Conservation (phyloP, 2,329 filamentous ascomycete genomes). For the Claviceps fusiformis region DNA sequence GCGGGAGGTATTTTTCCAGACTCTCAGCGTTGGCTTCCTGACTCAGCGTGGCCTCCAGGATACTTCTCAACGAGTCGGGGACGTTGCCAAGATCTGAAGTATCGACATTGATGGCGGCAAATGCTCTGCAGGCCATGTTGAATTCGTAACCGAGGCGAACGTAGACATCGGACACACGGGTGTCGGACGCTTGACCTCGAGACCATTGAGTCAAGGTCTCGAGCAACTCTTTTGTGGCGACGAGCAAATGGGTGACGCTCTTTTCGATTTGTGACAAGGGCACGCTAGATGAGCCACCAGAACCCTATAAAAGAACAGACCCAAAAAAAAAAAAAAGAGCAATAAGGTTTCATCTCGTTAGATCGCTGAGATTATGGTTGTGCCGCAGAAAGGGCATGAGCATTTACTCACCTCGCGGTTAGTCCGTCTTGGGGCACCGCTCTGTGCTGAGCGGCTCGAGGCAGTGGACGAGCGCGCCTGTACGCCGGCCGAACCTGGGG, state of each 20-base stretch:
- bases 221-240: conserved; percentile 93
- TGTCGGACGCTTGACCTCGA: conserved; percentile 77
- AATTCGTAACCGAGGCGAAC: conserved; percentile 96
- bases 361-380: background rate
- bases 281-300: conserved; percentile 49
- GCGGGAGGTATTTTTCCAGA: conserved; percentile 82
- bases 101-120: conserved; percentile 93
- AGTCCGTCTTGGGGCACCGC: conserved; percentile 16
- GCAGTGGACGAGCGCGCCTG: conserved; percentile 52
- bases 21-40: conserved; percentile 92
- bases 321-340: background rate
- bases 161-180: conserved; percentile 95
- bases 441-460: conserved; percentile 49
- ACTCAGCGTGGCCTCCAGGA: conserved; percentile 89
- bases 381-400: conserved; percentile 1
- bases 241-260: conserved; percentile 92
- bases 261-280: conserved; percentile 94
- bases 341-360: background rate
- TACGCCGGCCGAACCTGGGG: conserved; percentile 41
- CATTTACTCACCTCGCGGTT: conserved; percentile 21
- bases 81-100: conserved; percentile 90
- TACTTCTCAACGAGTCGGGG: conserved; percentile 75
- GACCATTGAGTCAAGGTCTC: conserved; percentile 98
- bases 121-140: conserved; percentile 95
- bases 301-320: conserved; percentile 24